Conservation (phyloP, 371 early-diverging fungal species). For the Dinochytrium kinnereticum region DNA sequence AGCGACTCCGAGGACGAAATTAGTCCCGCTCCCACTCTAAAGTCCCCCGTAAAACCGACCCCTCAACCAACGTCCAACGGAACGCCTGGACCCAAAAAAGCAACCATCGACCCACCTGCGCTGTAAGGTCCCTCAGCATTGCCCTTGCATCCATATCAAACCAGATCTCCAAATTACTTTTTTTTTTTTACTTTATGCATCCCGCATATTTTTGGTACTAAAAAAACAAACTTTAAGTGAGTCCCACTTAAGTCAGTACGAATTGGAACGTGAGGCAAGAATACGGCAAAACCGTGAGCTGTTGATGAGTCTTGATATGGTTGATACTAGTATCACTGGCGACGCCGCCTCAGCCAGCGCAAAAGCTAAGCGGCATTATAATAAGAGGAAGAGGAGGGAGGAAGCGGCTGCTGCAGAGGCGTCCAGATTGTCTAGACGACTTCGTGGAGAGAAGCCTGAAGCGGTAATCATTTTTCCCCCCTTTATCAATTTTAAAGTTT, state of each 20-base stretch:
- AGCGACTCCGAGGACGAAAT: no score
- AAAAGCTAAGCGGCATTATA: background rate
- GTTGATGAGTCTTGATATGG: slow-evolving; percentile 17
- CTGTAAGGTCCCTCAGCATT: no score
- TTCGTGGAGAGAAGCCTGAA: slow-evolving; percentile 29
- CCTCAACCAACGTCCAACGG: no score
- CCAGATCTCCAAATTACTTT: no score
- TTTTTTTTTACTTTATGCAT: no score
- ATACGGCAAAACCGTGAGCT: slow-evolving; percentile 25
- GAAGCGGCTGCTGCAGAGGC: background rate
- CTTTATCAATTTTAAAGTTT: background rate
- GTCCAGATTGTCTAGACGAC: slow-evolving; percentile 18
- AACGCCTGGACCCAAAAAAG: no score
- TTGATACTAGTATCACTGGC: background rate
- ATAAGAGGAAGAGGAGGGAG: background rate
- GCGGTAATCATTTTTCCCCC: slow-evolving; percentile 10
- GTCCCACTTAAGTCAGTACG: slow-evolving; percentile 17
- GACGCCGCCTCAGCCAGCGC: background rate
- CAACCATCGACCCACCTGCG: no score
- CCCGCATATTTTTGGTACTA: no score
- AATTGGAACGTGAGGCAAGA: slow-evolving; percentile 29
- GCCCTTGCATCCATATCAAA: no score
- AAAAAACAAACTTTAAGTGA: background rate
- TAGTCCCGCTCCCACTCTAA: no score
- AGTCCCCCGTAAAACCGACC: no score